Percentiles rank a stretch among this genome's conserved stretches.
These are phyloP conservation scores for Phaeosphaeria sp. DNA, from an alignment of 2,329 filamentous ascomycete genomes.

Conservation along the genomic window DNA sequence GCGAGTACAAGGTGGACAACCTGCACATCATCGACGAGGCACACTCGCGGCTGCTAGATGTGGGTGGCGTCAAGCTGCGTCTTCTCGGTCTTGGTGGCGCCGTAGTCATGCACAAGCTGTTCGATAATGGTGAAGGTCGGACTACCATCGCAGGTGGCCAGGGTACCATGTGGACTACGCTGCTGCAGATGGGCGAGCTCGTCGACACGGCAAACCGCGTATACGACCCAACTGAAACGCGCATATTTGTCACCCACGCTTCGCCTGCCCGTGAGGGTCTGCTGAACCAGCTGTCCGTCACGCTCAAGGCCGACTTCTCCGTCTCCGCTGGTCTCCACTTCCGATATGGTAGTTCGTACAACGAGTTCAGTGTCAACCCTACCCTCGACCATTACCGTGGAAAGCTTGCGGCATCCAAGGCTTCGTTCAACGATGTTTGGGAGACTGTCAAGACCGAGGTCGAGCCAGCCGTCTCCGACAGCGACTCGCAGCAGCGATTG, in stretches of 20 bases:
- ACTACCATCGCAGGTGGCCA: conserved; percentile 98
- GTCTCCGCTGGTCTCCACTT: conserved; percentile 97
- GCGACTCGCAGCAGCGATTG: conserved; percentile 91
- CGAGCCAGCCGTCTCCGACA: conserved; percentile 90
- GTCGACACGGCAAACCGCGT: conserved; percentile 98
- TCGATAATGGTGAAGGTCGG: conserved; percentile 96
- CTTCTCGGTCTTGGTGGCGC: conserved; percentile 92
- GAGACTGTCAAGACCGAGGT: conserved; percentile 97
- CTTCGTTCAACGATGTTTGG: conserved; percentile 99
- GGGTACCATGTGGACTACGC: conserved; percentile 99
- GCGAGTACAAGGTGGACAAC: conserved; percentile 97
- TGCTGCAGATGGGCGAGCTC: conserved; percentile 96
- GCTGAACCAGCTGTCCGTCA: conserved; percentile 95
- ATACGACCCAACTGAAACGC: conserved; percentile 97
- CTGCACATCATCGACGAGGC: conserved; percentile 99
- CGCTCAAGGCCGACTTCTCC: conserved; percentile 96
- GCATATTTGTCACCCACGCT: conserved; percentile 94
- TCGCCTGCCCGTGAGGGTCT: conserved; percentile 96
- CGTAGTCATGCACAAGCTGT: conserved; percentile 99
- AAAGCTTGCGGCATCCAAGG: conserved; percentile 96
- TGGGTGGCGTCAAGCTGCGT: conserved; percentile 94
- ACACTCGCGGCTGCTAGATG: conserved; percentile 90
- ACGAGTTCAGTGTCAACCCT: conserved; percentile 98
- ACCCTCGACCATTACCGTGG: conserved; percentile 98
- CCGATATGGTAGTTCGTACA: conserved; percentile 98